phyloP scores from a whole-genome alignment of 2,329 filamentous ascomycete genomes.

The Colletotrichum musicola region DNA sequence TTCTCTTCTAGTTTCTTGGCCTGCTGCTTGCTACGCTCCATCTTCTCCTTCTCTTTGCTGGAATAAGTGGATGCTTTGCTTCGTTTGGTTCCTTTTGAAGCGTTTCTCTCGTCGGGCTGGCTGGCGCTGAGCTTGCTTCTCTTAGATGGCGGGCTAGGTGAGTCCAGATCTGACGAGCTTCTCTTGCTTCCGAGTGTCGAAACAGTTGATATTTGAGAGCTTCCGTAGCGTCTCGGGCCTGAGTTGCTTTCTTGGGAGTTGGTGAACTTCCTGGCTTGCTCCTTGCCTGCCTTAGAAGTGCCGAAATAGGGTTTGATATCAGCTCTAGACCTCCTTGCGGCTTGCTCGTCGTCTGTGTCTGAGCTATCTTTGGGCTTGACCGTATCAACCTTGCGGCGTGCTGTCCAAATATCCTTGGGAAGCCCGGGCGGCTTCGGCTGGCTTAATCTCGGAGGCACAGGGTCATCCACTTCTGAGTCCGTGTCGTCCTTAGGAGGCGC shows the following conservation, averaged over 20 bases:
- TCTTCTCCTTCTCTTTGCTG: not conserved
- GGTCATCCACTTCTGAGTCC: constrained; percentile 20
- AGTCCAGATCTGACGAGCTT: not conserved
- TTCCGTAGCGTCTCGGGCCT: not conserved
- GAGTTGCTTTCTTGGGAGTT: constrained; percentile 11
- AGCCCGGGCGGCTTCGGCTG: not conserved
- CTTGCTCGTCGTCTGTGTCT: constrained; percentile 14
- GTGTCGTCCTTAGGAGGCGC: constrained; percentile 15
- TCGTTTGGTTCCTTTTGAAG: not conserved
- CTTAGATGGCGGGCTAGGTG: constrained; percentile 5
- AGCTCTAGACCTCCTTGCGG: not conserved
- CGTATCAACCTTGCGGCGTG: not conserved
- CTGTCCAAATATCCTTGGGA: not conserved
- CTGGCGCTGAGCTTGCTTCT: not conserved
- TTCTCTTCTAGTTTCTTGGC: not conserved
- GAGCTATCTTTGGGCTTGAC: not conserved
- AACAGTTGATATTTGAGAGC: not conserved
- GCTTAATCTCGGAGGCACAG: not conserved
- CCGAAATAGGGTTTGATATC: constrained; percentile 17
- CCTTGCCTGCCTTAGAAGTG: constrained; percentile 14
- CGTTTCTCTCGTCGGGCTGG: constrained; percentile 4
- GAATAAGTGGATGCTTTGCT: not conserved
- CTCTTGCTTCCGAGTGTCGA: constrained; percentile 21
- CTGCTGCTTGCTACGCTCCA: not conserved
- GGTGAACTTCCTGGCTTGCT: constrained; percentile 7